Conservation (phyloP, 176 grass and related monocot species). For the Paspalum vaginatum region DNA sequence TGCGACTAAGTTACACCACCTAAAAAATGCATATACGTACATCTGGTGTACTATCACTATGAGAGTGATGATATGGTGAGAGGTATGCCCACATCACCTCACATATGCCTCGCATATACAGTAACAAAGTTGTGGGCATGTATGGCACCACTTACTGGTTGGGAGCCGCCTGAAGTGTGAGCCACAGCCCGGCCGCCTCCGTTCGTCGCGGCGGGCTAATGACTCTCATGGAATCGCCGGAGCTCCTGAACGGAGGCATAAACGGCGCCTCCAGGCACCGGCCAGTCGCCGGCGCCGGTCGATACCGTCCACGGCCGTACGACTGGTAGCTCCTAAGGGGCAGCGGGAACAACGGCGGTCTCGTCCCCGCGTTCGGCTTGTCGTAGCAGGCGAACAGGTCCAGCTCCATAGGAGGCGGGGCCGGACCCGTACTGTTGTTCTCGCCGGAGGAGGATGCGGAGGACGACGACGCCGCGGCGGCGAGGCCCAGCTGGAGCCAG, state of each 20-base stretch:
- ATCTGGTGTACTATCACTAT: neutral
- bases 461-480: slow-evolving; percentile 23
- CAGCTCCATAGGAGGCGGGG: slow-evolving; percentile 22
- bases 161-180: slow-evolving; percentile 65
- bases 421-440: slow-evolving; percentile 4
- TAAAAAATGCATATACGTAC: neutral
- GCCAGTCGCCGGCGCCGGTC: neutral
- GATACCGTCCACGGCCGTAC: slow-evolving; percentile 30
- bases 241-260: slow-evolving; percentile 35
- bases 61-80: neutral
- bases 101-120: neutral
- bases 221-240: slow-evolving; percentile 56
- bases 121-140: neutral
- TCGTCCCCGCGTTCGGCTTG: slow-evolving; percentile 29
- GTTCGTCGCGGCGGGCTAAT: slow-evolving; percentile 57
- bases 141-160: slow-evolving; percentile 67
- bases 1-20: neutral
- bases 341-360: slow-evolving; percentile 43
- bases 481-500: slow-evolving; percentile 79
- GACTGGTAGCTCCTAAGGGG: slow-evolving; percentile 49
- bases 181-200: slow-evolving; percentile 70
- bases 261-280: slow-evolving; percentile 32
- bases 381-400: slow-evolving; percentile 42
- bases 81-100: neutral
- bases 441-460: slow-evolving; percentile 34